Conservation (phyloP, 441 rosid species). For the Bocquillonia castaneifolia region DNA sequence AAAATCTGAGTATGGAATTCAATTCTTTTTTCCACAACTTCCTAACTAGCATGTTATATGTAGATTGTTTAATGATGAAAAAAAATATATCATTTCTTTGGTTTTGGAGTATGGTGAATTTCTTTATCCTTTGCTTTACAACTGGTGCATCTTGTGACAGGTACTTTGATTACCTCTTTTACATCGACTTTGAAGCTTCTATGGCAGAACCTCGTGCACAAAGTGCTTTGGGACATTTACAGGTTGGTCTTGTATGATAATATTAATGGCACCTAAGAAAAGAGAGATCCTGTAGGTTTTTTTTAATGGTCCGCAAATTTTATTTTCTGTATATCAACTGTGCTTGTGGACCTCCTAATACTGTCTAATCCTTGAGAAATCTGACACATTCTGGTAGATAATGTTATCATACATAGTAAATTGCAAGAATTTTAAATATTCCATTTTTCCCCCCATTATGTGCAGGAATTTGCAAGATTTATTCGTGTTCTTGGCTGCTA, state of each 20-base stretch:
- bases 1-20: not conserved
- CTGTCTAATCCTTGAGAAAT: too few species aligned
- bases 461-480: slow-evolving; percentile 71
- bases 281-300: not conserved
- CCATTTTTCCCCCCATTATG: not conserved
- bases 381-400: too few species aligned
- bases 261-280: not conserved
- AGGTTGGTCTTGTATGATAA: slow-evolving; percentile 41
- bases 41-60: not conserved
- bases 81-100: not conserved
- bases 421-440: too few species aligned
- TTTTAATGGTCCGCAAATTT: too few species aligned
- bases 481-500: slow-evolving; percentile 84
- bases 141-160: slow-evolving; percentile 36
- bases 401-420: too few species aligned
- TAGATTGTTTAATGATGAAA: not conserved
- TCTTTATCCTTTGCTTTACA: not conserved
- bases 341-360: too few species aligned
- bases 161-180: slow-evolving; percentile 88
- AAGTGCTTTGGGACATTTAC: slow-evolving; percentile 66
- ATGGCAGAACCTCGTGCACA: slow-evolving; percentile 90
- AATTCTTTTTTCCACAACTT: not conserved
- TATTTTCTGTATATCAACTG: too few species aligned
- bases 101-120: not conserved
- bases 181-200: slow-evolving; percentile 86